Percentiles rank a stretch among this genome's conserved stretches.
phyloP scores from a whole-genome alignment of 2,329 filamentous ascomycete genomes.

The Penicillium sp. region DNA sequence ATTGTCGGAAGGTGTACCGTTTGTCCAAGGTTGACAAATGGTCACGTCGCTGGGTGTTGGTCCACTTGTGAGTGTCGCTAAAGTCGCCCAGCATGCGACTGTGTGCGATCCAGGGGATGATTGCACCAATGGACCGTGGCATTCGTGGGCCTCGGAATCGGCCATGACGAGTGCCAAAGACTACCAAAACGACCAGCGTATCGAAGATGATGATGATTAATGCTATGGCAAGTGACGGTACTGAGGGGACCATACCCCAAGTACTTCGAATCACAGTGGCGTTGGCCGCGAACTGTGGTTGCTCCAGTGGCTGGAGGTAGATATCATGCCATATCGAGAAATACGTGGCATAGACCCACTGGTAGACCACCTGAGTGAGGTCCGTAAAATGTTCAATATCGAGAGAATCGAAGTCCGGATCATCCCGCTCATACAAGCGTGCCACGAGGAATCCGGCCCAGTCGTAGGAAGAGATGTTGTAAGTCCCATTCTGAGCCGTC shows the following conservation, averaged over 20 bases:
- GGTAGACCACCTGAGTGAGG: conserved; percentile 37
- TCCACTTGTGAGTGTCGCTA: conserved; percentile 36
- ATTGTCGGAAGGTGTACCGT: conserved; percentile 39
- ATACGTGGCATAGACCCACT: conserved; percentile 43
- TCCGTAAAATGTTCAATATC: conserved; percentile 28
- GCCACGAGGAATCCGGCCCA: conserved; percentile 42
- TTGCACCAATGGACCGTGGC: conserved; percentile 39
- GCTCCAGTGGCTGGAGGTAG: conserved; percentile 34
- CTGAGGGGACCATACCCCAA: conserved; percentile 38
- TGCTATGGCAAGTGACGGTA: conserved; percentile 34
- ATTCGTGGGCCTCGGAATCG: conserved; percentile 40
- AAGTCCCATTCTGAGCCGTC: conserved; percentile 28
- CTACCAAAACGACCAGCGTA: conserved; percentile 37
- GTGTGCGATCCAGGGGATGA: conserved; percentile 41
- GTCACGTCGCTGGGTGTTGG: conserved; percentile 31
- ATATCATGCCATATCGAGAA: conserved; percentile 41
- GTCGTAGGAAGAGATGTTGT: conserved; percentile 38
- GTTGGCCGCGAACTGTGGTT: conserved; percentile 27
- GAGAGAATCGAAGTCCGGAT: conserved; percentile 30
- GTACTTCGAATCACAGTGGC: conserved; percentile 35
- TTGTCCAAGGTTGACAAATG: conserved; percentile 35
- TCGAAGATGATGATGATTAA: conserved; percentile 38
- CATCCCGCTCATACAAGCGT: conserved; percentile 36
- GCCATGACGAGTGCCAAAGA: conserved; percentile 39
- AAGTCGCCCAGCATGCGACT: conserved; percentile 40